phyloP scores from a whole-genome alignment of 306 rosid genomes.

The Casuarina equisetifolia region DNA sequence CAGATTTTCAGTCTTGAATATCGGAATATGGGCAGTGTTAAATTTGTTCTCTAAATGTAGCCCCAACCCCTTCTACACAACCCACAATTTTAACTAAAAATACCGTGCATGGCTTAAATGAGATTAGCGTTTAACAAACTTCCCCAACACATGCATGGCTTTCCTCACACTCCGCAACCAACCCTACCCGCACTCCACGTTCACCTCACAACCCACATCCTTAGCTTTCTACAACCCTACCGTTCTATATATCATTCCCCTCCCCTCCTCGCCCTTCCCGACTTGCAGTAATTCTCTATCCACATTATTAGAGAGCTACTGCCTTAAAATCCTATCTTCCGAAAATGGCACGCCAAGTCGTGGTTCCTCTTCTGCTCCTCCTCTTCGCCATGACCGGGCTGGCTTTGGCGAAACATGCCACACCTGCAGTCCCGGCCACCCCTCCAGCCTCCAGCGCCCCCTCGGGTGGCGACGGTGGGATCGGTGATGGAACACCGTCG shows the following conservation, averaged over 20 bases:
- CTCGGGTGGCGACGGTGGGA: conserved; percentile 32
- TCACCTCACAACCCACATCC: background rate
- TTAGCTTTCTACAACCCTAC: background rate
- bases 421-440: conserved; percentile 1
- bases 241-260: conserved; percentile 1
- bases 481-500: background rate
- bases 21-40: no score
- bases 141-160: background rate
- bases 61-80: background rate
- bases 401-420: conserved; percentile 20
- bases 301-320: conserved; percentile 14
- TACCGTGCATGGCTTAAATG: background rate
- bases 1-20: no score
- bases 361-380: conserved; percentile 37
- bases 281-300: conserved; percentile 29
- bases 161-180: conserved; percentile 10
- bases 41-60: no score
- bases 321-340: background rate
- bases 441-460: background rate
- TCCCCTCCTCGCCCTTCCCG: background rate
- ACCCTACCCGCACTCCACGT: background rate
- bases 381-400: conserved; percentile 45
- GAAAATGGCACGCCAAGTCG: conserved; percentile 52
- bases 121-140: background rate
- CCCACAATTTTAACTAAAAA: background rate